Base-by-base conservation (phyloP, 345 rosid species). In the Lagerstroemia speciosa region DNA sequence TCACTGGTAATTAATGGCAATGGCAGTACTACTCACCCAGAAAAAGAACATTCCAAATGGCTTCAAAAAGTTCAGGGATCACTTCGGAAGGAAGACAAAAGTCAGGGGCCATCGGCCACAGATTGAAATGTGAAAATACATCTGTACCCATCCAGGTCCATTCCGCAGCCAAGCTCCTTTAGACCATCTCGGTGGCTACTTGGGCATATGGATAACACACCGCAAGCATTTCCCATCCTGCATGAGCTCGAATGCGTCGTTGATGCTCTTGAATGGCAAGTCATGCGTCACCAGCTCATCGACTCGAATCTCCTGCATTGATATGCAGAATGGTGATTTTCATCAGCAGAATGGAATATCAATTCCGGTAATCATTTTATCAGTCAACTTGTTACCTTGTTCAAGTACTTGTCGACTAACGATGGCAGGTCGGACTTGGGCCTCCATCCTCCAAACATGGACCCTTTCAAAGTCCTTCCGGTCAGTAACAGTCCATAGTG, bases 391-490 rank as follows among this genome's bases (percentile, higher is more conserved):
- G 67, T 9, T 79, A 88, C 98, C 91, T 87, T 83, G 43, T 89
- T 89, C 80, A 88, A 73, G 69, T 93, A 93, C 84, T 78, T 85
- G 70, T 91, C 83, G 9, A 89, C 83, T 73, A 91, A 71, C 38
- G 85, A 82, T 65, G 98, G 96, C 74, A 93, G 78, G 76, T 91
- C 90, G 38, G 98, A 80, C 78, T 93, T 93, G 34, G 96, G 98
- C 68, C 81, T 93, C 93, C 96, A 89, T 65, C 93, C 88, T 58
- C 98, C 98, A 70, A 89, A 84, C 45, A 91, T 76, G 67, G 96
- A 75, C 48, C 98, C 98, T 83, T 76, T 89, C 71, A 93, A 61
- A 27, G 97, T 89, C 76, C 78, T 85, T 62, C 97, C 98, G 0
- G 81, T 73, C 36, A 93, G 89, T 46, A 91, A 70, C 30, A 92